Base-by-base conservation (phyloP, 805 yeast genomes). In the Yueomyces sp. region DNA sequence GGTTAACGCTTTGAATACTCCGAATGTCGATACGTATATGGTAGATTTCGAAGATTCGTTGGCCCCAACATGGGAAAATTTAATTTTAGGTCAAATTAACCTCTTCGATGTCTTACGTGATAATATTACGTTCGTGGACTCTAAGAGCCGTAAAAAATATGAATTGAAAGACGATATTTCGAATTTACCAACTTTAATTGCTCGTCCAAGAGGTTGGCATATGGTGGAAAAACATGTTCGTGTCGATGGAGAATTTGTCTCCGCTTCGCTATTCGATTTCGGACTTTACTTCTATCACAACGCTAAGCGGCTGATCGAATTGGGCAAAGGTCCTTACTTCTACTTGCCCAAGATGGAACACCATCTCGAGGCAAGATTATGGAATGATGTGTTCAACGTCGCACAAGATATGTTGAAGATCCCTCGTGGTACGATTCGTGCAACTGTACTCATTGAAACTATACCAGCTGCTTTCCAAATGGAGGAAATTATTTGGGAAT, bases 121-220 rank as follows among this genome's bases (percentile, higher is more conserved):
- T 57, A 74, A 79, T 56, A 72, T 83, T 55, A 72, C 73, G 52
- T 74, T 72, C 53, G 68, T 54, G 38, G 59, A 64, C 29, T 54
- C 54, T 51, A 70, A 53, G 65, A 70, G 55, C 69, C 69, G 49
- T 62, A 70, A 55, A 69, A 69, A 48, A 63, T 77, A 67, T 55
- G 55, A 64, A 54, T 67, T 73, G 70, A 44, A 70, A 72, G 79
- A 79, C 56, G 69, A 49, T 2, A 50, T 60, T 38, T 43, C 49
- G 3, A 42, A 57, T 26, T 49, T 80, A 42, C 90, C 90, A 48
- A 83, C 87, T 39, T 66, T 83, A 60, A 80, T 83, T 60, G 87
- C 82, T 45, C 76, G 94, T 68, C 94, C 94, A 57, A 74, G 94
- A 68, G 92, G 94, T 42, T 82, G 90, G 88, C 94, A 83, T 62